Base-by-base conservation (phyloP, 306 rosid species). In the Cucumis melo region DNA sequence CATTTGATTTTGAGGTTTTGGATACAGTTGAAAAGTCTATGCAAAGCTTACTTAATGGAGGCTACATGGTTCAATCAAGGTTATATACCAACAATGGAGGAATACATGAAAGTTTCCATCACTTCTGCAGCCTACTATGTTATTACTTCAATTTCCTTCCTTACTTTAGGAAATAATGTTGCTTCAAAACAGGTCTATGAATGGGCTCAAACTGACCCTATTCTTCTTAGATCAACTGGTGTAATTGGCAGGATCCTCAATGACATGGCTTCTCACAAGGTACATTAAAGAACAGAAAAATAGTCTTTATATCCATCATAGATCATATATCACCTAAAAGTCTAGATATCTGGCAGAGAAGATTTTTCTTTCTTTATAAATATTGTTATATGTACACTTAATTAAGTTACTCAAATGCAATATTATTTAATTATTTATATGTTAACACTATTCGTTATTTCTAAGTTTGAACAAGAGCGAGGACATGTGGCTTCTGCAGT, bases 31-130 rank as follows among this genome's bases (percentile, higher is more conserved):
- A 63, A 63, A 63, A 63, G 46, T 0, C 46, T 15, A 34, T 63
- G 70, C 23, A 34, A 6, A 34, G 21, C 70, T 63, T 63, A 63
- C 7, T 16, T 32, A 7, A 10, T 7, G 17, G 70, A 63, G 17
- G 46, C 70, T 6, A 63, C 8, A 34, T 63, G 70, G 70, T 63
- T 34, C 32, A 20, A 88, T 36, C 55, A 61, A 10, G 74, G 80
- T 19, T 32, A 67, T 44, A 17, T 46, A 0, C 89, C 87, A 62
- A 82, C 72, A 20, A 9, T 73, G n/a, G 88, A 88, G 5, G 87
- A 88, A 74, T 84, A 63, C 3, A 63, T 63, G 71, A 10, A 63
- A 36, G 46, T 63, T 63, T 24, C 71, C 20, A 34, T 3, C 80
- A 68, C 1, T 38, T 14, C 8, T 57, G 62, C 80, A 16, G 1